Conservation (phyloP, 495 filamentous ascomycete species). For the Aspergillus cristatus region DNA sequence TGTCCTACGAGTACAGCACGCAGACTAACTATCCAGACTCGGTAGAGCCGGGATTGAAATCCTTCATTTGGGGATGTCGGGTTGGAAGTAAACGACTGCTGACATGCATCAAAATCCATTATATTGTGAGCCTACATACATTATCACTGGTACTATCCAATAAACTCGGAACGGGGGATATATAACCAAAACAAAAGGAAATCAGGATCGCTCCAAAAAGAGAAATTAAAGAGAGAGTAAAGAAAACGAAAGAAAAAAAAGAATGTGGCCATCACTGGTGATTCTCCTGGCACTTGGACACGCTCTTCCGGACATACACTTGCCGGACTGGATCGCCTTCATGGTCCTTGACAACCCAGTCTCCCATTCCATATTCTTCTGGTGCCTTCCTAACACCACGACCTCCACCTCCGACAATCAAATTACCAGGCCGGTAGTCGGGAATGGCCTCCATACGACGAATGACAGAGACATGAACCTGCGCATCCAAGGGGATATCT, state of each 20-base stretch:
- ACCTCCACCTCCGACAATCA: slow-evolving; percentile 74
- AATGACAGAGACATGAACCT: slow-evolving; percentile 67
- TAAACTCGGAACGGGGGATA: no score
- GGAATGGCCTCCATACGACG: slow-evolving; percentile 57
- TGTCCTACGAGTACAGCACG: no score
- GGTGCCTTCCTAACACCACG: slow-evolving; percentile 57
- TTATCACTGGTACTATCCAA: no score
- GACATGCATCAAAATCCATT: no score
- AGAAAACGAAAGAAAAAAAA: background rate
- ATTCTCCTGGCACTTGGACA: slow-evolving; percentile 10
- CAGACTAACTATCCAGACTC: no score
- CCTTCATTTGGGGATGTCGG: no score
- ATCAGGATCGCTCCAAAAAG: background rate
- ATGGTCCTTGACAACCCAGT: slow-evolving; percentile 59
- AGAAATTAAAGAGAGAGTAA: background rate
- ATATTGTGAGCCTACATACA: no score
- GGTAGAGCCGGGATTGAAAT: no score
- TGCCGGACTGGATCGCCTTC: slow-evolving; percentile 61
- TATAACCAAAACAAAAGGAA: background rate
- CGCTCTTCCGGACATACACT: slow-evolving; percentile 41
- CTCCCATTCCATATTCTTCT: slow-evolving; percentile 52
- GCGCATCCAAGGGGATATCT: slow-evolving; percentile 64
- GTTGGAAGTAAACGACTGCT: no score
- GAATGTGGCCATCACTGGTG: slow-evolving; percentile 1
- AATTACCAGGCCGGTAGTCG: slow-evolving; percentile 68